Base-by-base conservation (phyloP, 2,329 filamentous ascomycete genomes). In the Ophiostoma ips region DNA sequence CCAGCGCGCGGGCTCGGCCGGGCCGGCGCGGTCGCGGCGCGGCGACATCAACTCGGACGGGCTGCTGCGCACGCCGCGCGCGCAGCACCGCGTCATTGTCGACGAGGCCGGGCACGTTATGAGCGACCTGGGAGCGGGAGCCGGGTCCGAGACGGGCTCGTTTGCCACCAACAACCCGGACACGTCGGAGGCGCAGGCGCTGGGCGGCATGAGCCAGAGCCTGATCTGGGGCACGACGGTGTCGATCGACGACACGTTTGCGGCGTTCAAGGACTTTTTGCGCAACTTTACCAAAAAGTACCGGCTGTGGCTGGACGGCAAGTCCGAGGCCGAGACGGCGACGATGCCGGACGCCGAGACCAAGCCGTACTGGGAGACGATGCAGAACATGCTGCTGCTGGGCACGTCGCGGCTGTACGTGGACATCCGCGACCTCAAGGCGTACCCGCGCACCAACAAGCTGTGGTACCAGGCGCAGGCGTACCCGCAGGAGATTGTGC, bases 201-300 rank as follows among this genome's bases (percentile, higher is more conserved):
- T 95, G 37, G 90, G 88, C 36, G 92, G 89, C 2, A 79, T 79
- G 52, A 86, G 85, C 36, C 83, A 83, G 50, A 81, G 84, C 57
- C 79, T 94, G 52, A 90, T 98, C 56, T 98, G 92, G 92, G 92
- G 92, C 64, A 98, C 92, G 40, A 96, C 94, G 36, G 86, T 98
- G 46, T 95, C 90, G 5, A 84, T 98, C 49, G 80, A 87, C 53
- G 89, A 96, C 63, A 88, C 87, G 0, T 85, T 94, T 64, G 78
- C 81, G 48, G 75, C 82, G 0, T 94, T 95, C 71, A 90, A 92
- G 61, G 88, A 92, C 56, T 98, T 98, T 61, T 71, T 98, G 28
- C 79, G 81, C 62, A 94, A 94, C 63, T 98, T 92, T 59, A 87
- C 88, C 53, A 82, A 79, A 58, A 95, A 95, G 66, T 96, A 98